Conservation (phyloP, 306 rosid species). For the Sphenostylis stenocarpa region DNA sequence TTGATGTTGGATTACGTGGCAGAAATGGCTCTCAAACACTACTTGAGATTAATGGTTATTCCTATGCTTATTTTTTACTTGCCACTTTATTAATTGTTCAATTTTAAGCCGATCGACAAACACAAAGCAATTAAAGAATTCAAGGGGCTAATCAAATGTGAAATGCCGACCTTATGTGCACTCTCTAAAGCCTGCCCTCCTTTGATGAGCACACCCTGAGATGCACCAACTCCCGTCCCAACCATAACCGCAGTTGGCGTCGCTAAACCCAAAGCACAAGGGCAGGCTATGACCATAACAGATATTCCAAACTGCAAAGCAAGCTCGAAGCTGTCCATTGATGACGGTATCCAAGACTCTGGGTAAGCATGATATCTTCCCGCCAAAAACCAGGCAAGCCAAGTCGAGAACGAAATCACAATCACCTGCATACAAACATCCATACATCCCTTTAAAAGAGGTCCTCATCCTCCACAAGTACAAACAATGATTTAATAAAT, state of each 20-base stretch:
- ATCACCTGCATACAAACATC: constrained; percentile 61
- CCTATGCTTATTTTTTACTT: constrained; percentile 2
- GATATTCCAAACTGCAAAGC: constrained; percentile 95
- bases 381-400: constrained; percentile 82
- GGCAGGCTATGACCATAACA: constrained; percentile 97
- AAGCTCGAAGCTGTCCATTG: constrained; percentile 85
- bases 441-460: background rate
- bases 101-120: background rate
- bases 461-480: background rate
- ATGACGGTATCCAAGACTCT: constrained; percentile 75
- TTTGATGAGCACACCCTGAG: constrained; percentile 89
- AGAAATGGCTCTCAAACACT: background rate
- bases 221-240: constrained; percentile 95
- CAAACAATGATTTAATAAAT: background rate
- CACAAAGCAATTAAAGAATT: constrained; percentile 10
- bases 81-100: background rate
- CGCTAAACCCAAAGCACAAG: constrained; percentile 94
- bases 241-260: constrained; percentile 97
- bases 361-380: constrained; percentile 75
- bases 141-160: background rate
- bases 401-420: constrained; percentile 60
- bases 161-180: constrained; percentile 72
- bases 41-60: background rate
- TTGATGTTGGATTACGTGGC: background rate
- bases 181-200: constrained; percentile 91